A percentile compares a stretch with the other conserved stretches of the same genome.
These are phyloP conservation scores for Crassisporium funariophilum DNA, from an alignment of 768 basidiomycete genomes.

Conservation along the genomic window DNA sequence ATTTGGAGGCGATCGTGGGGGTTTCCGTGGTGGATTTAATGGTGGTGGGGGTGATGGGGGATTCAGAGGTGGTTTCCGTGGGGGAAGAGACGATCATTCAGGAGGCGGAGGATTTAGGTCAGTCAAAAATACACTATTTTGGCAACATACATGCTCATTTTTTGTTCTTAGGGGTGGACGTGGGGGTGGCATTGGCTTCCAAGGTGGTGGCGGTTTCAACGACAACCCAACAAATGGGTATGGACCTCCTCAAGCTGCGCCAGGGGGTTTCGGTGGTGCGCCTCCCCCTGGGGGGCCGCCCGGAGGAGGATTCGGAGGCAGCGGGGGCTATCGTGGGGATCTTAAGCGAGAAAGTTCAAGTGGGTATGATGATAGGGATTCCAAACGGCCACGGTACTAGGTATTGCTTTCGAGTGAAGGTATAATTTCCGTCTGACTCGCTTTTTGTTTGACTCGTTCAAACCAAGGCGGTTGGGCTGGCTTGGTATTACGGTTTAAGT, in stretches of 20 bases:
- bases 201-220: constrained; percentile 60
- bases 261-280: constrained; percentile 38
- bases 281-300: constrained; percentile 40
- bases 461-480: constrained; percentile 21
- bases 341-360: constrained; percentile 79
- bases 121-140: constrained; percentile 21
- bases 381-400: constrained; percentile 83
- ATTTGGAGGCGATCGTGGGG: constrained; percentile 44
- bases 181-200: constrained; percentile 73
- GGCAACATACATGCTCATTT: constrained; percentile 13
- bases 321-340: constrained; percentile 67
- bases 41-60: constrained; percentile 34
- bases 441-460: constrained; percentile 22
- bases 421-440: constrained; percentile 16
- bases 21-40: constrained; percentile 40
- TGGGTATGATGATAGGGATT: constrained; percentile 81
- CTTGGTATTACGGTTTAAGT: constrained; percentile 25
- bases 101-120: constrained; percentile 43
- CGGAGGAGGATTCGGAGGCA: constrained; percentile 43
- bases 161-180: constrained; percentile 52
- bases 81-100: constrained; percentile 34
- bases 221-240: constrained; percentile 56
- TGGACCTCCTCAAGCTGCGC: constrained; percentile 36
- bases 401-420: constrained; percentile 27
- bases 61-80: constrained; percentile 44